Percentiles rank a stretch among this genome's conserved stretches.
These are phyloP conservation scores for Saxispiralis lemnorum DNA, from an alignment of 495 filamentous ascomycete species.

Conservation along the genomic window DNA sequence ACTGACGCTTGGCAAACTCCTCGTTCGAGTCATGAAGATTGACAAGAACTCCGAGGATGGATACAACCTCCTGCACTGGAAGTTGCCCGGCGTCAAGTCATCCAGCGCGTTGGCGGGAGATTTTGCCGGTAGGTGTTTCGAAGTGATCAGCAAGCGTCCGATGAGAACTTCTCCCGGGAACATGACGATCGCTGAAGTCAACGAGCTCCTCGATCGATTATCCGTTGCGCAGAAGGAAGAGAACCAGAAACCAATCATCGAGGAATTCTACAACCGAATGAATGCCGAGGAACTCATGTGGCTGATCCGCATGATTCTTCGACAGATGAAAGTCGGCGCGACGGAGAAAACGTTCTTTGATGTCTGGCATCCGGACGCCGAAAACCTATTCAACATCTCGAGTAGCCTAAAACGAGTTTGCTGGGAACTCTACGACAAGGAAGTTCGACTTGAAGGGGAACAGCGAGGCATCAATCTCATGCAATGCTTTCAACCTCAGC, in stretches of 20 bases:
- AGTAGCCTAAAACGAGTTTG: constrained; percentile 80
- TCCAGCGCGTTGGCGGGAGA: constrained; percentile 59
- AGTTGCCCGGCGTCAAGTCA: constrained; percentile 53
- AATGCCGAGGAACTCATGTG: constrained; percentile 85
- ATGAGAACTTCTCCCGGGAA: constrained; percentile 56
- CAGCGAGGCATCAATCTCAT: constrained; percentile 64
- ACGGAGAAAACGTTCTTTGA: constrained; percentile 84
- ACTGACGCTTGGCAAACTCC: constrained; percentile 67
- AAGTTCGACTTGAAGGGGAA: constrained; percentile 53
- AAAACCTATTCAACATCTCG: constrained; percentile 77
- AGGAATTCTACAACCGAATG: constrained; percentile 75
- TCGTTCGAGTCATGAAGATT: constrained; percentile 85
- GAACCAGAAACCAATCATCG: constrained; percentile 60
- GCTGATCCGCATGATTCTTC: constrained; percentile 84
- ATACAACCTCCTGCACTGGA: constrained; percentile 78
- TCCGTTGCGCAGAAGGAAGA: constrained; percentile 61
- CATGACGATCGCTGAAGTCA: constrained; percentile 77
- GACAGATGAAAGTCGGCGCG: constrained; percentile 95
- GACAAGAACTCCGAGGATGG: constrained; percentile 81
- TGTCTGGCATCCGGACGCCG: constrained; percentile 86
- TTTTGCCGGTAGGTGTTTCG: constrained; percentile 74
- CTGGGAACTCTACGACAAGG: constrained; percentile 77
- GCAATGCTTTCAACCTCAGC: constrained; percentile 93
- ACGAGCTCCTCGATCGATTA: constrained; percentile 66
- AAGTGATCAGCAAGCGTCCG: constrained; percentile 68